These are phyloP conservation scores for Moringa oleifera DNA, from an alignment of 345 rosid genomes.

Conservation along the genomic window DNA sequence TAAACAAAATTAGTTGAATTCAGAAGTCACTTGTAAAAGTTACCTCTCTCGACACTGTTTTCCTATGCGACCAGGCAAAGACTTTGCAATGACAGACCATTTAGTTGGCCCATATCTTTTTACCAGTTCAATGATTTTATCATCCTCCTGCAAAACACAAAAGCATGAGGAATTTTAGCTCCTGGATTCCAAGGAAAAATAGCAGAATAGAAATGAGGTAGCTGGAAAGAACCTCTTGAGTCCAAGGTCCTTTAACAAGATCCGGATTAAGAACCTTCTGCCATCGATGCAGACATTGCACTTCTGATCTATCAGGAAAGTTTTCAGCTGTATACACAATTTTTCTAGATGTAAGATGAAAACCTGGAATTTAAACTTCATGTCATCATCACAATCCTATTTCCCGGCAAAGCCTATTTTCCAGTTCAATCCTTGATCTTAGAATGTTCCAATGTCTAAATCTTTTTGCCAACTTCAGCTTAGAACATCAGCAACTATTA, in stretches of 20 bases:
- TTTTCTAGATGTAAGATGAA: neutral
- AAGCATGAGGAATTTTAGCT: slow-evolving; percentile 12
- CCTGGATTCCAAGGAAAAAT: slow-evolving; percentile 10
- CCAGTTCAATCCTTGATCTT: neutral
- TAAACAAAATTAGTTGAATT: neutral
- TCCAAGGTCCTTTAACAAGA: slow-evolving; percentile 98
- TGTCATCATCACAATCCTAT: too few relatives aligned
- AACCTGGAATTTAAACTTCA: neutral
- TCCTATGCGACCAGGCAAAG: slow-evolving; percentile 95
- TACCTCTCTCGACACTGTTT: slow-evolving; percentile 99
- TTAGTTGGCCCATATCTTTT: slow-evolving; percentile 74
- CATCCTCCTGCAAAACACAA: slow-evolving; percentile 66
- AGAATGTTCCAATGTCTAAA: too few relatives aligned
- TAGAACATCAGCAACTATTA: neutral
- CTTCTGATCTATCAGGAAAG: slow-evolving; percentile 88
- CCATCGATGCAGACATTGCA: slow-evolving; percentile 98
- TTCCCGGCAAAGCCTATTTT: neutral
- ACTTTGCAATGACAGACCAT: slow-evolving; percentile 90
- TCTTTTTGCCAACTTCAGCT: neutral
- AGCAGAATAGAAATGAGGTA: neutral
- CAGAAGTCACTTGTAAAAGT: neutral
- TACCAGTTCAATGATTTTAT: slow-evolving; percentile 75
- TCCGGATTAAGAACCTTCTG: slow-evolving; percentile 98
- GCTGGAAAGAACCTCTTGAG: slow-evolving; percentile 61
- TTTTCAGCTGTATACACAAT: slow-evolving; percentile 56